Percentiles rank a stretch among this genome's conserved stretches.
Evolutionary conservation across 345 rosid genomes (phyloP).

Genomic region (Rhizophora mangle): DNA sequence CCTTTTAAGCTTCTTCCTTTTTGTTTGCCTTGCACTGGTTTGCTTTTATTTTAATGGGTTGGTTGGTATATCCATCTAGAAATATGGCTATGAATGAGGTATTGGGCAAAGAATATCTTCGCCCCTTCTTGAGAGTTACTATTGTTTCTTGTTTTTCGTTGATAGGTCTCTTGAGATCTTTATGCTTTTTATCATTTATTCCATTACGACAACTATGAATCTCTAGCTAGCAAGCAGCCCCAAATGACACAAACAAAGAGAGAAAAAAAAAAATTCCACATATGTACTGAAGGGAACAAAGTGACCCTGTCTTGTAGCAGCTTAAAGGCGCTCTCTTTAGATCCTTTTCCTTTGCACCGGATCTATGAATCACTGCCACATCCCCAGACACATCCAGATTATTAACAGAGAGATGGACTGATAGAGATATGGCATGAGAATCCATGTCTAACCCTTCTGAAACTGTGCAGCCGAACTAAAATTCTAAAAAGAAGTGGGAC

Average conservation of each 20-base stretch:
- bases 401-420: not conserved
- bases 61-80: too few relatives aligned
- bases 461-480: too few relatives aligned
- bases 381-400: constrained; percentile 7
- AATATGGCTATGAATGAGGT: too few relatives aligned
- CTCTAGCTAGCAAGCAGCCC: too few relatives aligned
- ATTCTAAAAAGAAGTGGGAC: too few relatives aligned
- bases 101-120: not conserved
- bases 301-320: constrained; percentile 9
- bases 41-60: too few relatives aligned
- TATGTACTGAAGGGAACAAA: constrained; percentile 18
- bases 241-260: too few relatives aligned
- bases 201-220: not conserved
- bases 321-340: constrained; percentile 10
- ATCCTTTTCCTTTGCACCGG: constrained; percentile 30
- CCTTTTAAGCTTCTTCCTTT: too few relatives aligned
- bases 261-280: not conserved
- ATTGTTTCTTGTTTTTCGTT: not conserved
- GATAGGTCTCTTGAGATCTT: not conserved
- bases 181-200: not conserved
- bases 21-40: too few relatives aligned
- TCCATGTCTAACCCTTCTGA: not conserved
- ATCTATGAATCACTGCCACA: constrained; percentile 35
- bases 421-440: not conserved
- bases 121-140: not conserved